A percentile compares a stretch with the other conserved stretches of the same genome.
Conservation (phyloP, 2,329 filamentous ascomycete genomes). For the Claviceps sp. region DNA sequence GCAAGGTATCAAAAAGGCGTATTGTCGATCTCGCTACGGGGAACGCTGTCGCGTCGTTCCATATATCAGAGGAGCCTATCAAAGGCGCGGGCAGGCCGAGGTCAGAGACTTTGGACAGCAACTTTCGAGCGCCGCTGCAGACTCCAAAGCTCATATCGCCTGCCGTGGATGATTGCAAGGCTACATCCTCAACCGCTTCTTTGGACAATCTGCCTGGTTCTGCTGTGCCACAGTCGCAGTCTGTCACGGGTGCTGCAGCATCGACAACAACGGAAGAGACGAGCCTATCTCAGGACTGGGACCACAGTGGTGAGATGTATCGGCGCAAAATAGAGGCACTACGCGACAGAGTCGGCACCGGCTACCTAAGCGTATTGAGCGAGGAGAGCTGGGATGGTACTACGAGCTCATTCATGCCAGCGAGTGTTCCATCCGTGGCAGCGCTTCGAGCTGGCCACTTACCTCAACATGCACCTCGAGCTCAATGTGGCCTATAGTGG, state of each 20-base stretch:
- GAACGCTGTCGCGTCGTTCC: conserved; percentile 22
- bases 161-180: conserved; percentile 19
- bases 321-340: conserved; percentile 78
- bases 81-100: conserved; percentile 10
- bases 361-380: conserved; percentile 74
- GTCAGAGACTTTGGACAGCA: conserved; percentile 15
- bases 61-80: conserved; percentile 15
- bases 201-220: neutral
- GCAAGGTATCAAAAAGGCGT: conserved; percentile 45
- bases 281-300: conserved; percentile 43
- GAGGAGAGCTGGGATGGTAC: conserved; percentile 55
- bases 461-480: conserved; percentile 17
- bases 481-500: conserved; percentile 40
- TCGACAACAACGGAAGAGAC: neutral
- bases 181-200: conserved; percentile 4
- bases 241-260: neutral
- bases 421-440: conserved; percentile 14
- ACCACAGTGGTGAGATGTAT: conserved; percentile 63
- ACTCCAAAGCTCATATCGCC: conserved; percentile 23
- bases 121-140: conserved; percentile 32
- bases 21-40: conserved; percentile 51
- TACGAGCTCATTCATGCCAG: conserved; percentile 13
- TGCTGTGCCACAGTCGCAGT: neutral
- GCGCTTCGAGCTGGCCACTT: conserved; percentile 18
- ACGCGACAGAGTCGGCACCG: conserved; percentile 71